phyloP scores from a whole-genome alignment of 208 protist species.

The Naegleria fowleri region DNA sequence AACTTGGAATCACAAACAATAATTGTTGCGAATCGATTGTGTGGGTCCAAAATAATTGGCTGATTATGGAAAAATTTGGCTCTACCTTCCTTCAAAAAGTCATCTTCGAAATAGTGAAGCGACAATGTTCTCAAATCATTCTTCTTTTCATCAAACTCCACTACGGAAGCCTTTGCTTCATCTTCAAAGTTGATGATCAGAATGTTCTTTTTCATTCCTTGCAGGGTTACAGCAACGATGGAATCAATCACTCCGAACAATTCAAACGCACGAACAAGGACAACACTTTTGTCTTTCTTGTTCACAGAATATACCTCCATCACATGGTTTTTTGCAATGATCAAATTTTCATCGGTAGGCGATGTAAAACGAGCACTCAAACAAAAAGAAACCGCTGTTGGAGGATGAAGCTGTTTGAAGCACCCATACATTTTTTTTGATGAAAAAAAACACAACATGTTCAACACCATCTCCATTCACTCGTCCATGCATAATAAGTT shows the following conservation, averaged over 20 bases:
- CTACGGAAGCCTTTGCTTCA: constrained; percentile 14
- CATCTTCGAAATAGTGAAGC: constrained; percentile 27
- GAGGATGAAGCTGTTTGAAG: constrained; percentile 17
- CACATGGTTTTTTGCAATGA: neutral
- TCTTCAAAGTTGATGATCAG: constrained; percentile 7
- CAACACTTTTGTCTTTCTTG: neutral
- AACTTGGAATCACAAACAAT: constrained; percentile 17
- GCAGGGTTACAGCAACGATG: neutral
- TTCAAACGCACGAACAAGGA: neutral
- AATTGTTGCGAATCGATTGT: neutral
- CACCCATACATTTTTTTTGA: neutral
- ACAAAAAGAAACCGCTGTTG: neutral
- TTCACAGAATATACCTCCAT: neutral
- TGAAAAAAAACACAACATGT: too few species aligned
- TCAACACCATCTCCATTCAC: too few species aligned
- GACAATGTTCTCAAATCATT: constrained; percentile 16
- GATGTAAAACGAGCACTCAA: neutral
- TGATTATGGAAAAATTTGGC: neutral
- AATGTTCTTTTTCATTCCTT: neutral
- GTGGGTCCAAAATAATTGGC: constrained; percentile 6
- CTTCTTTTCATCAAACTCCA: neutral
- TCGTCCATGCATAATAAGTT: too few species aligned
- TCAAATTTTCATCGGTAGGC: neutral
- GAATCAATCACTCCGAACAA: neutral
- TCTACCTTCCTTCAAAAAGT: constrained; percentile 11